These are phyloP conservation scores for Phytophthora pistaciae DNA, from an alignment of 352 stramenopile genomes.

Conservation along the genomic window DNA sequence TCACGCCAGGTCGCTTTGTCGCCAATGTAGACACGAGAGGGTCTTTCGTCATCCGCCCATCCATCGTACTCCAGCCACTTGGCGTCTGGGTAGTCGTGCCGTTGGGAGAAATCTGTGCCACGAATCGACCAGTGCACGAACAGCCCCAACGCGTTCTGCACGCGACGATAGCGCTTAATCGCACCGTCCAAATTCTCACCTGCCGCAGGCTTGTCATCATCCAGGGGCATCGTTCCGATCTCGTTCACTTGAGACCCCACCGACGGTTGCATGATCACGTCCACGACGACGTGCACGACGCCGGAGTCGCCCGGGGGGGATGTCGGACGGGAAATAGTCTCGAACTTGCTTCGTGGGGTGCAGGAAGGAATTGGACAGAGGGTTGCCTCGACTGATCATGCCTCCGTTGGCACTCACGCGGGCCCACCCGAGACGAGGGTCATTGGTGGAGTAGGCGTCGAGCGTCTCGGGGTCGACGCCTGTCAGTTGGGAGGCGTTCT, in stretches of 20 bases:
- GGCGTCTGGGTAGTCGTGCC: neutral
- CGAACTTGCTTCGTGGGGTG: neutral
- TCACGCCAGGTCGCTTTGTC: too few species aligned
- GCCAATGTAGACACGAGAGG: too few species aligned
- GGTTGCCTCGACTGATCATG: neutral
- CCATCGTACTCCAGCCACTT: too few species aligned
- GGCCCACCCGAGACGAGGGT: neutral
- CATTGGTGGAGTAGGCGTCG: too few species aligned
- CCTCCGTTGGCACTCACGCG: neutral
- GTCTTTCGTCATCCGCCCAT: too few species aligned
- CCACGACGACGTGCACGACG: neutral
- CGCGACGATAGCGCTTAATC: neutral
- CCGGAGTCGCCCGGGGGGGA: neutral
- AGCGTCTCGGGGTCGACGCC: neutral
- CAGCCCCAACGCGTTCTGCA: neutral
- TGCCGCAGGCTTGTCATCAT: neutral
- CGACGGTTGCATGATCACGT: neutral
- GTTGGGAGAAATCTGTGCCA: neutral
- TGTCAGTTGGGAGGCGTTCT: neutral
- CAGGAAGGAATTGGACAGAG: neutral
- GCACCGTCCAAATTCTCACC: neutral
- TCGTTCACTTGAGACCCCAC: neutral
- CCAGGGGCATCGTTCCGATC: neutral
- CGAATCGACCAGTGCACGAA: neutral
- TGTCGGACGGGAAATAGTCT: neutral